A percentile compares a stretch with the other conserved stretches of the same genome.
Evolutionary conservation across 106 monocot species (phyloP).

Genomic region (Apostasia ramifera): DNA sequence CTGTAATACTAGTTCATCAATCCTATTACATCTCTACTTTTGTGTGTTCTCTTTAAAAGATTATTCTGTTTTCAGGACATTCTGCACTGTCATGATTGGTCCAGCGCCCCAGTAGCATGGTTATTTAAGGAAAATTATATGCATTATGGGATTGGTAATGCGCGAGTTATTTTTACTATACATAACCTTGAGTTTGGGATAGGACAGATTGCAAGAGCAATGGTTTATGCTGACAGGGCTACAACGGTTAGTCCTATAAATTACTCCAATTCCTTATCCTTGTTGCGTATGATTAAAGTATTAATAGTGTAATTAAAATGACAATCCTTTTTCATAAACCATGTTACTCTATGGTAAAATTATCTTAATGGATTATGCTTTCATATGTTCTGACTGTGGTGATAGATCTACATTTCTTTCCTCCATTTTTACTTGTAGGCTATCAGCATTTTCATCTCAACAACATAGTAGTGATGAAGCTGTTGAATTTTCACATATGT

Average conservation of each 20-base stretch:
- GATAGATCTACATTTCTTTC: too few relatives aligned
- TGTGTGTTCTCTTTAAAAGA: not conserved
- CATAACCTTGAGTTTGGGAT: constrained; percentile 95
- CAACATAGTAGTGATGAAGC: too few relatives aligned
- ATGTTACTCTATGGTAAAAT: too few relatives aligned
- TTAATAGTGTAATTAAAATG: not conserved
- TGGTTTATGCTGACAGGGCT: constrained; percentile 76
- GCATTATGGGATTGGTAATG: constrained; percentile 49
- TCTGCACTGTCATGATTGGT: constrained; percentile 99
- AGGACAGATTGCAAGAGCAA: constrained; percentile 71
- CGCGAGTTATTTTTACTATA: constrained; percentile 85
- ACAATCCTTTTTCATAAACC: not conserved
- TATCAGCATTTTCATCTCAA: too few relatives aligned
- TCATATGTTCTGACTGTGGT: too few relatives aligned
- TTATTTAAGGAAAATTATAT: constrained; percentile 88
- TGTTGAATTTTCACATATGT: too few relatives aligned
- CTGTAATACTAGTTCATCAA: not conserved
- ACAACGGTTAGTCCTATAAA: constrained; percentile 66
- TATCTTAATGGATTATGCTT: too few relatives aligned
- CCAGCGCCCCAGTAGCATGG: constrained; percentile 97
- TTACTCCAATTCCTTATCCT: not conserved
- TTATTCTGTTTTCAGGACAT: constrained; percentile 61
- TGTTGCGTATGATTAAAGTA: not conserved
- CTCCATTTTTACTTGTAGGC: too few relatives aligned
- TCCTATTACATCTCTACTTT: not conserved